Base-by-base conservation (phyloP, 257 asterid species). In the Pogostemon cablin region DNA sequence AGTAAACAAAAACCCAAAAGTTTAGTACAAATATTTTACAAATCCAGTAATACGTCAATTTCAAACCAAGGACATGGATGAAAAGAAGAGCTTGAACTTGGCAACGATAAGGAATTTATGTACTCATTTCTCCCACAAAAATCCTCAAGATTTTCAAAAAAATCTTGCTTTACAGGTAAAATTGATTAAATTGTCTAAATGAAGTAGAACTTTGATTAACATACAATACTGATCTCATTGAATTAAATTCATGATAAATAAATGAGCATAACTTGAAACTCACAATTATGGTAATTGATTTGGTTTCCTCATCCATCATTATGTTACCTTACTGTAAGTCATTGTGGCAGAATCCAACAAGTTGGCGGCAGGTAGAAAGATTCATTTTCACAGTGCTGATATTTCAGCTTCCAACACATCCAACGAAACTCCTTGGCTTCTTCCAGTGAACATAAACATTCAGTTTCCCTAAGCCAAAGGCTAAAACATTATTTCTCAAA, bases 321-420 rank as follows among this genome's bases (percentile, higher is more conserved):
- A 92, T 92, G 90, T 92, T 92, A 48, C 97, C 97, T 74, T 90
- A 92, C 61, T 92, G 98, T 81, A 92, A 75, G 80, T 92, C 98
- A 61, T 92, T 92, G 88, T 92, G 98, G 80, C 97, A 92, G 81
- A 88, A 92, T 43, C 95, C 95, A 9, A 85, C 72, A 47, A 69
- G 75, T 68, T 81, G 85, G 58, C 76, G 77, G 68, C 40, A 80
- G 32, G 78, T 44, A 1, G 85, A 70, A 63, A 90, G 70, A 42
- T 69, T 72, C 82, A n/a, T n/a, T 82, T 82, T 67, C 88, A 83
- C 80, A 92, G 72, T 35, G 59, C 65, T 17, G 50, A 62, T 62
- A 92, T 85, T 81, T 92, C 98, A 63, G 80, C 72, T 54, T 82
- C 76, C 76, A 92, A 66, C 73, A 38, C 47, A 67, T 85, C 77